Conservation (phyloP, 1,284 basidiomycete genomes). For the Acaromyces ingoldii region DNA sequence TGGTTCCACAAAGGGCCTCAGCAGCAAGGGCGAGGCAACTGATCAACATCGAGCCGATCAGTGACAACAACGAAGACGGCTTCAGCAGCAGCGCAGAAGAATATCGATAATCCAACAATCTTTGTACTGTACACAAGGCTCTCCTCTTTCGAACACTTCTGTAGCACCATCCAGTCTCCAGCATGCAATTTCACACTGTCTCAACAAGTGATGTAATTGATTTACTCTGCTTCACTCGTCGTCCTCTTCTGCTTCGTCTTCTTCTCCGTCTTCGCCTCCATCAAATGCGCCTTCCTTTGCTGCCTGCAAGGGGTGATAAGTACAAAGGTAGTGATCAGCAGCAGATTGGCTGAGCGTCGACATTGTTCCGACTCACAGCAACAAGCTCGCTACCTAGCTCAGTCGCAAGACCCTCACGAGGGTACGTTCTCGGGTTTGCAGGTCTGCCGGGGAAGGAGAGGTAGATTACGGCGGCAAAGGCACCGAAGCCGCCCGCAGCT, state of each 20-base stretch:
- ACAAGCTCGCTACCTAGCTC: constrained; percentile 31
- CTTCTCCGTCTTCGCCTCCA: constrained; percentile 17
- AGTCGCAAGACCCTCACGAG: constrained; percentile 43
- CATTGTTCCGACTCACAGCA: constrained; percentile 7
- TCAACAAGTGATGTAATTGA: too few species aligned
- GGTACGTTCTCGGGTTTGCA: constrained; percentile 44
- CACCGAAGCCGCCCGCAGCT: constrained; percentile 14
- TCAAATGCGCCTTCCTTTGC: constrained; percentile 30
- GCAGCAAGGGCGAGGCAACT: background rate
- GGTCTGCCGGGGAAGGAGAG: constrained; percentile 32
- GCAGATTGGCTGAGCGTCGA: background rate
- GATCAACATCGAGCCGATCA: background rate
- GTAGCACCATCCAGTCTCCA: too few species aligned
- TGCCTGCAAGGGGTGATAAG: constrained; percentile 12
- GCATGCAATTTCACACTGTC: too few species aligned
- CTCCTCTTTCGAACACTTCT: too few species aligned
- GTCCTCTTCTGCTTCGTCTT: constrained; percentile 15
- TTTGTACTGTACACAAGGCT: background rate
- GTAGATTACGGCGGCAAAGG: constrained; percentile 38
- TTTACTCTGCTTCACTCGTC: background rate
- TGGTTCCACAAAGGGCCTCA: too few species aligned
- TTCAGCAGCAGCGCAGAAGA: background rate
- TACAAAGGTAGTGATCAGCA: background rate
- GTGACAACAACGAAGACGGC: background rate
- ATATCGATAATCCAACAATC: background rate